These are phyloP conservation scores for Gossypium sturtianum DNA, from an alignment of 345 rosid genomes.

Conservation along the genomic window DNA sequence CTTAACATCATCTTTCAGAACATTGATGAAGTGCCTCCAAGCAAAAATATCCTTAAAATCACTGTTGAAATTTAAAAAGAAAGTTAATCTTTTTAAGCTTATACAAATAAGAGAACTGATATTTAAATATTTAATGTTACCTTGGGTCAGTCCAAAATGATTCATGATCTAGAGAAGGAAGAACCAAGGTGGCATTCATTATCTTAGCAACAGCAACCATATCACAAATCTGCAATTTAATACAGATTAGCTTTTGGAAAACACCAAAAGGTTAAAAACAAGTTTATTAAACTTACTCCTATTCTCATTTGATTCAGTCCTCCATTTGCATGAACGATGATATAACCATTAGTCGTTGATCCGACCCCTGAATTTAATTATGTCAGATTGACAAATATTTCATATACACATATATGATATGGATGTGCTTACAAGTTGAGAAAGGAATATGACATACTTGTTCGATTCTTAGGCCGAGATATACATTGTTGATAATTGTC, in stretches of 20 bases:
- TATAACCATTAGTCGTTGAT: constrained; percentile 65
- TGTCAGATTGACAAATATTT: background rate
- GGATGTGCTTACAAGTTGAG: background rate
- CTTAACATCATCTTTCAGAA: constrained; percentile 61
- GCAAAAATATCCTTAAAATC: constrained; percentile 90
- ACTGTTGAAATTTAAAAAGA: constrained; percentile 35
- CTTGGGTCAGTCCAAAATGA: constrained; percentile 99
- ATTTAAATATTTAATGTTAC: constrained; percentile 27
- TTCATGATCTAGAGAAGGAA: constrained; percentile 90
- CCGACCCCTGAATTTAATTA: constrained; percentile 24
- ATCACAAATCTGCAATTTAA: constrained; percentile 71
- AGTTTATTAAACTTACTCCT: constrained; percentile 48
- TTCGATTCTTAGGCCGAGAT: constrained; percentile 47
- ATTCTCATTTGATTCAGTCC: constrained; percentile 99
- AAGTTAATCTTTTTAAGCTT: background rate
- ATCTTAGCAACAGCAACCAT: constrained; percentile 94
- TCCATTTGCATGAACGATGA: constrained; percentile 90
- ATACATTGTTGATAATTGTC: constrained; percentile 57
- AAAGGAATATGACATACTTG: constrained; percentile 33
- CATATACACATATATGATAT: no score
- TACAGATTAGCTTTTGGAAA: constrained; percentile 8
- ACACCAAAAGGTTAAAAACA: background rate
- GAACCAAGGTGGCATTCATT: constrained; percentile 95
- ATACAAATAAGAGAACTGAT: background rate
- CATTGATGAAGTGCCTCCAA: constrained; percentile 84